Conservation (phyloP, 1,139 yeast species). For the Candida sojae region DNA sequence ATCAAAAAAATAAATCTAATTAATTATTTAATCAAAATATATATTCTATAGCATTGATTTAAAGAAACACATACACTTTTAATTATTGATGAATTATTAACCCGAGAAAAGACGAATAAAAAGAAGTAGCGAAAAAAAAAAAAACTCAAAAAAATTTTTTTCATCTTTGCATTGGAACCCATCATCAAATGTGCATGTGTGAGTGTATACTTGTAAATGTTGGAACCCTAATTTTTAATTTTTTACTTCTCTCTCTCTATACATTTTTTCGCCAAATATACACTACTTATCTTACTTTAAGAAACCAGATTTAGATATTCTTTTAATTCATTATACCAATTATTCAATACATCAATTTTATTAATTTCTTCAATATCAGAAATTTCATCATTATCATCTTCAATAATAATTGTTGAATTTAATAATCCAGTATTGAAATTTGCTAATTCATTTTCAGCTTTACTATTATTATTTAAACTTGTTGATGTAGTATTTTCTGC, state of each 20-base stretch:
- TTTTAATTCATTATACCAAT: slow-evolving; percentile 1
- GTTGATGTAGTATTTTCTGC: slow-evolving; percentile 20
- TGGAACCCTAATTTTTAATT: no score
- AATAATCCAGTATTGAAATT: slow-evolving; percentile 15
- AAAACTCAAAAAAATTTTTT: background rate
- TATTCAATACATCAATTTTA: slow-evolving; percentile 3
- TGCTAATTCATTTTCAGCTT: slow-evolving; percentile 11
- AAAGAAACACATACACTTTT: no score
- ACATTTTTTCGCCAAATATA: background rate
- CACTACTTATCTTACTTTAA: background rate
- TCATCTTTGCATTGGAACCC: background rate
- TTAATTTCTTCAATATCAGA: slow-evolving; percentile 6
- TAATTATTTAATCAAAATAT: background rate
- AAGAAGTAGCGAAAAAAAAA: background rate
- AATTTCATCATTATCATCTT: slow-evolving; percentile 7
- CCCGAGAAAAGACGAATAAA: background rate
- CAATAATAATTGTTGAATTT: slow-evolving; percentile 10
- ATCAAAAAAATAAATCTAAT: background rate
- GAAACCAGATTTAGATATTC: slow-evolving; percentile 1
- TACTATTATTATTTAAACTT: background rate
- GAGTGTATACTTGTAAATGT: no score
- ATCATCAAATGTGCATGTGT: no score
- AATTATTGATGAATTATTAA: background rate
- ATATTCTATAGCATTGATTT: no score
- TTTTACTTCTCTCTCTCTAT: background rate